Evolutionary conservation across 202 grass and related monocot genomes (phyloP), one percentile per base, ranked within the genome.

Genomic region (Elaeis oleifera): DNA sequence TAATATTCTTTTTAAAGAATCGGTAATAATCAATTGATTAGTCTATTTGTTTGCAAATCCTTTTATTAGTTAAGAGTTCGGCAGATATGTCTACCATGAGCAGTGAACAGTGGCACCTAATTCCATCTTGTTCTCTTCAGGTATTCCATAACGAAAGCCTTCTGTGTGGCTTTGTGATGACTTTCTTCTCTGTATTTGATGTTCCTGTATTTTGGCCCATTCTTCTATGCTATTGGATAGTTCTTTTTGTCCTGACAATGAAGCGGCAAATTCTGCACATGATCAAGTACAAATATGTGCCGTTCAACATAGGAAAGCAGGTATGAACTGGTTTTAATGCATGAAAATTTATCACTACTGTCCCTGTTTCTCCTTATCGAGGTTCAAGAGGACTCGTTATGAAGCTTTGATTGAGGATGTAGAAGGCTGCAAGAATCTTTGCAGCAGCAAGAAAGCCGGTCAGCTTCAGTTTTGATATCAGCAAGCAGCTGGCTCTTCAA

Each of bases 141-240:
- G 90, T 95, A 95, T 70, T 80, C 85, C 53, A 87, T 95, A 71
- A 90, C 90, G 72, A 95, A 87, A 81, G 86, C 90, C 68, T 87
- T 90, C 85, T 55, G 83, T 28, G 13, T 95, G 78, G 90, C 83
- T 74, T 95, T 70, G 55, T 81, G 63, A 95, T 95, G 90, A 89
- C 85, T 49, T 95, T 95, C 77, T 86, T 83, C 74, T 86, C 85
- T n/a, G 90, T 95, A 28, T 90, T 95, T 69, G 90, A 95, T 51
- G 86, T 95, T 17, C 90, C 90, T 44, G 90, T 95, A 39, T 95
- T 95, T 74, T 95, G 90, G 90, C 90, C 86, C n/a, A 86, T 90
- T 74, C 83, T 95, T 60, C 80, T 95, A 8, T 86, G 76, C 72
- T 95, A 95, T 56, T 95, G 90, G 90, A 49, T 95, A 19, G 85